Percentiles rank a stretch among this genome's conserved stretches.
These are phyloP conservation scores for Hanseniaspora mollemarum DNA, from an alignment of 805 yeast species.

Conservation along the genomic window DNA sequence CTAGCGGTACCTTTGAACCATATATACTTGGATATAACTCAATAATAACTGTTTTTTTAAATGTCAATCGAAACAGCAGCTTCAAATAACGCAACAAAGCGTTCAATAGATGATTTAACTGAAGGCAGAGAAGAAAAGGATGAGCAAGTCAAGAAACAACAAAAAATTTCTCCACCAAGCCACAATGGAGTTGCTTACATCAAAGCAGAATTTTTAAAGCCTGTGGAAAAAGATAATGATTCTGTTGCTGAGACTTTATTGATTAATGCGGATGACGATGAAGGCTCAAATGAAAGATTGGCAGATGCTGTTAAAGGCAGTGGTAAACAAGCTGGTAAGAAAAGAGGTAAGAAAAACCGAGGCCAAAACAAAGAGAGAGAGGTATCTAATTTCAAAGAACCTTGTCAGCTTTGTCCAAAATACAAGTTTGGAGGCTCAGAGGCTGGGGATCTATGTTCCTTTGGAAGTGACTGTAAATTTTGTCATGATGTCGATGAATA, in stretches of 20 bases:
- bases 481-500: conserved; percentile 65
- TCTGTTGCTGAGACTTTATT: background rate
- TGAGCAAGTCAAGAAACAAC: conserved; percentile 20
- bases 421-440: conserved; percentile 18
- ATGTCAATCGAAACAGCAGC: background rate
- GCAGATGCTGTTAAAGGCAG: conserved; percentile 27
- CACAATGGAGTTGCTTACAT: conserved; percentile 59
- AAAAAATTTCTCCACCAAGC: conserved; percentile 25
- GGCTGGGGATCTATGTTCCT: conserved; percentile 51
- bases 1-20: no score
- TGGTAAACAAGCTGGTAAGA: conserved; percentile 32
- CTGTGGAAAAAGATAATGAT: conserved; percentile 19
- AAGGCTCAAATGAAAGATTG: conserved; percentile 32
- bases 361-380: conserved; percentile 83
- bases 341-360: conserved; percentile 38
- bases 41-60: background rate
- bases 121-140: conserved; percentile 22
- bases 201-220: conserved; percentile 56
- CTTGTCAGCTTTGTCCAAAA: conserved; percentile 52
- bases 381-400: conserved; percentile 55
- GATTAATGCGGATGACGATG: conserved; percentile 35
- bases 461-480: conserved; percentile 65
- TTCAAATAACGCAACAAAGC: background rate
- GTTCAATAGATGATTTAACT: conserved; percentile 18
- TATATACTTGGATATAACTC: background rate